A percentile compares a stretch with the other conserved stretches of the same genome.
These are phyloP conservation scores for Arxiozyma bovina DNA, from an alignment of 1,139 yeast species.

Conservation along the genomic window DNA sequence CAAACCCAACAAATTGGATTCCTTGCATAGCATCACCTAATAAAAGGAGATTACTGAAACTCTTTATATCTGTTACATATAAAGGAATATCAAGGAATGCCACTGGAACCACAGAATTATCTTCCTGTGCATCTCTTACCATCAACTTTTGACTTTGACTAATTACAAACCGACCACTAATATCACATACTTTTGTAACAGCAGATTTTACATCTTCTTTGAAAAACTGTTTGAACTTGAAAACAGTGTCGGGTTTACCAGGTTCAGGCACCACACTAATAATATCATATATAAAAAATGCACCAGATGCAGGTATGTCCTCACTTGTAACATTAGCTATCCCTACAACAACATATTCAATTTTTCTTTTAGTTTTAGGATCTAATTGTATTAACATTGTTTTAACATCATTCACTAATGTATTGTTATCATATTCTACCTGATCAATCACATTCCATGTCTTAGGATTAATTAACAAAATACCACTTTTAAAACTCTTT, in stretches of 20 bases:
- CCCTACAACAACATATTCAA: conserved; percentile 71
- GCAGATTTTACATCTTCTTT: conserved; percentile 80
- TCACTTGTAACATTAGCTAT: conserved; percentile 73
- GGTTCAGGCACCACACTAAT: conserved; percentile 88
- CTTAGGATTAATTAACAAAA: conserved; percentile 62
- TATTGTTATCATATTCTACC: conserved; percentile 56
- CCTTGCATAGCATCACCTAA: conserved; percentile 79
- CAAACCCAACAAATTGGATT: conserved; percentile 79
- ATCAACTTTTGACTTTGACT: conserved; percentile 85
- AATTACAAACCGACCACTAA: conserved; percentile 75
- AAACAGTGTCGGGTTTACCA: conserved; percentile 75
- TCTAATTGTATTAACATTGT: conserved; percentile 32
- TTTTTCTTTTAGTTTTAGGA: conserved; percentile 47
- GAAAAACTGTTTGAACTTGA: conserved; percentile 65
- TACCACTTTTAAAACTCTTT: conserved; percentile 45
- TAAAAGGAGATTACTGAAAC: conserved; percentile 69
- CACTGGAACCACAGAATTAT: conserved; percentile 49
- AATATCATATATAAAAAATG: conserved; percentile 64
- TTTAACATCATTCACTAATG: conserved; percentile 40
- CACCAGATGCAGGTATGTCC: conserved; percentile 74
- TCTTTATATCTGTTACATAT: conserved; percentile 69
- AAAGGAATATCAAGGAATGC: conserved; percentile 85
- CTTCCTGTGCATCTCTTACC: conserved; percentile 67
- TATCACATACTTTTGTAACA: conserved; percentile 66
- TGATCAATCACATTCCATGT: conserved; percentile 74